Evolutionary conservation across 495 filamentous ascomycete genomes (phyloP), one percentile per base, ranked within the genome.

Genomic region (Chlorociboria aeruginascens): DNA sequence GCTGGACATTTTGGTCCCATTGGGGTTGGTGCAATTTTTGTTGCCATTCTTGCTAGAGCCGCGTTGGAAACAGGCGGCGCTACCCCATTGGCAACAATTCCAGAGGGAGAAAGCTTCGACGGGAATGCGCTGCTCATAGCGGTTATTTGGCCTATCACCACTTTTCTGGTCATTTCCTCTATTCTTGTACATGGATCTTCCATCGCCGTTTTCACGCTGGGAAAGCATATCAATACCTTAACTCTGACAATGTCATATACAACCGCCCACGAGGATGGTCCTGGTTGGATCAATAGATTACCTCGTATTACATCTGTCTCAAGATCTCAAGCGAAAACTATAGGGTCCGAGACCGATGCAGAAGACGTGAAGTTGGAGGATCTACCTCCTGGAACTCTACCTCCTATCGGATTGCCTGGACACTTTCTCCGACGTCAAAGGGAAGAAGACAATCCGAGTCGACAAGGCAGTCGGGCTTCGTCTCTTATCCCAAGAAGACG

Each of bases 1-100:
- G 93, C 93, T 28, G 93, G 93, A 8, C 93, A 99, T 63, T 99
- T 99, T 61, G 93, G 93, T 12, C 93, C 93, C 17, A 97, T 99
- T 52, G 93, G 93, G 45, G 92, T 98, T 44, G 93, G 93, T 54
- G 93, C 90, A 51, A 87, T 99, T 50, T 99, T 97, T 49, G 85
- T 95, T 45, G 85, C 86, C 16, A 93, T 99, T 45, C 65, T 99
- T 46, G 87, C 92, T 11, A 73, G 89, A 48, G 89, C 88, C 2
- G 93, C 97, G 60, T 56, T 99, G 33, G 89, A 96, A 60, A 75
- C 69, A 1, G 58, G 46, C n/a, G 72, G 80, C 33, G 84, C 86
- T 1, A 79, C 86, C 25, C 93, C 93, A 0, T 65, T 83, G 7
- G 63, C 71, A 7, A 66, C 72, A 8, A 63, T 90, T 12, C 85